Conservation (phyloP, 2,329 filamentous ascomycete species). For the Colletotrichum sp. region DNA sequence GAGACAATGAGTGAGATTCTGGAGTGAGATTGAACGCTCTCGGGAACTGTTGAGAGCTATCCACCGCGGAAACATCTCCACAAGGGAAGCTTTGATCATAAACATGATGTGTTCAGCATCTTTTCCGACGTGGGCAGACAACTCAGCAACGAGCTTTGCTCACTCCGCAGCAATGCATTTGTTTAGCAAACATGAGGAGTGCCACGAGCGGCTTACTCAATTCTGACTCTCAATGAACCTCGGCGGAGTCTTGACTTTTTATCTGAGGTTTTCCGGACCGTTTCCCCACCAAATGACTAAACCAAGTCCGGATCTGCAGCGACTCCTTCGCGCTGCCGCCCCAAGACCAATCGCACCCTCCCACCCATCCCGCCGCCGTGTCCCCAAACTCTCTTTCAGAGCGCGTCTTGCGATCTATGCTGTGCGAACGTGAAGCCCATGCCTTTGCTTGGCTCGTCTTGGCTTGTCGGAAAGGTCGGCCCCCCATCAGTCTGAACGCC, state of each 20-base stretch:
- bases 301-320: neutral
- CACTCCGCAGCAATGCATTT: neutral
- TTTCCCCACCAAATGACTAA: neutral
- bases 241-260: neutral
- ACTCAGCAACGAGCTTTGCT: neutral
- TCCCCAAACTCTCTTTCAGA: neutral
- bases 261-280: neutral
- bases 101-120: neutral
- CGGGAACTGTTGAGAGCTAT: neutral
- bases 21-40: neutral
- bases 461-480: neutral
- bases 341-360: constrained; percentile 7
- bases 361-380: neutral
- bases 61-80: neutral
- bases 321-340: neutral
- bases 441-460: neutral
- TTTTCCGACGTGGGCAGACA: neutral
- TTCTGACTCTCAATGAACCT: neutral
- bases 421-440: neutral
- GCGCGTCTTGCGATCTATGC: neutral
- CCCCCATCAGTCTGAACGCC: neutral
- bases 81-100: neutral
- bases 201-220: neutral
- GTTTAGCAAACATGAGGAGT: neutral
- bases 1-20: neutral